Conservation (phyloP, 1,284 basidiomycete genomes). For the Garcileccinum viscosum region DNA sequence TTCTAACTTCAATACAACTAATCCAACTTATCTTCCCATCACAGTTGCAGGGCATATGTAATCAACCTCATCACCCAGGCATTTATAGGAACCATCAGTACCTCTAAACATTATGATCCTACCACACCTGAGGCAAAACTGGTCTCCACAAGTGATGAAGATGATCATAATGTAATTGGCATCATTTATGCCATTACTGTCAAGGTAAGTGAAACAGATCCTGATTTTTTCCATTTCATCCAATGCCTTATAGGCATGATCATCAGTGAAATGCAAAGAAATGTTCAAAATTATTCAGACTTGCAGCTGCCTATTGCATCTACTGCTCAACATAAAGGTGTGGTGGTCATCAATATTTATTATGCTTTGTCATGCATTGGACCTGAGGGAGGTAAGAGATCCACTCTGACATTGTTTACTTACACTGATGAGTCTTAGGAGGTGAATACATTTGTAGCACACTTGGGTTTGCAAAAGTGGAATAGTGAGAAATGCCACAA, state of each 20-base stretch:
- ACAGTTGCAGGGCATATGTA: background rate
- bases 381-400: background rate
- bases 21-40: background rate
- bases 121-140: background rate
- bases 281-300: background rate
- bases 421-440: background rate
- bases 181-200: background rate
- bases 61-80: background rate
- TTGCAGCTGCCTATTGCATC: background rate
- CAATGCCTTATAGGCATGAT: background rate
- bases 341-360: background rate
- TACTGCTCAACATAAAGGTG: background rate
- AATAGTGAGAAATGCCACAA: background rate
- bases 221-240: no score
- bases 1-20: background rate
- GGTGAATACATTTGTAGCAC: background rate
- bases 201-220: no score
- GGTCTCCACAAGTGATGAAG: background rate
- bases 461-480: background rate
- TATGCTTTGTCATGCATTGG: background rate
- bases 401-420: no score
- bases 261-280: background rate
- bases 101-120: background rate
- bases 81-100: background rate
- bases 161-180: background rate